phyloP scores from a whole-genome alignment of 305 asterid species.

The Plantago coronopus region DNA sequence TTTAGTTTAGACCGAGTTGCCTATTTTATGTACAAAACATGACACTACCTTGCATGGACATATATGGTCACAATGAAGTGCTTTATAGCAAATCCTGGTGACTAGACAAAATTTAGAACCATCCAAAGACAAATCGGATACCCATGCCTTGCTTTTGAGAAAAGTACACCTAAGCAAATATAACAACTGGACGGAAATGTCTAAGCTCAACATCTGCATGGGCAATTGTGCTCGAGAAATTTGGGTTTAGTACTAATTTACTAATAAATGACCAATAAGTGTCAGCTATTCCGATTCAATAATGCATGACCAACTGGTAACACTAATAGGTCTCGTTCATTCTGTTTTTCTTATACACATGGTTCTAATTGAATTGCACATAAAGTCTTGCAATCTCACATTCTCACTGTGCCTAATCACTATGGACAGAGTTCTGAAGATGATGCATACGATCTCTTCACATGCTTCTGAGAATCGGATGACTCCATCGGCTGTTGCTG shows the following conservation, averaged over 20 bases:
- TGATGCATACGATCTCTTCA: constrained; percentile 82
- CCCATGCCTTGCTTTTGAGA: not conserved
- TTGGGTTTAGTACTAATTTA: no score
- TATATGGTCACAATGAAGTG: no score
- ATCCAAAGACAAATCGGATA: no score
- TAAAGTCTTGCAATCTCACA: constrained; percentile 23
- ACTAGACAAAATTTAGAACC: no score
- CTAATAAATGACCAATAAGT: not conserved
- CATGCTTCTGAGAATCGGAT: constrained; percentile 85
- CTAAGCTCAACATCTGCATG: not conserved
- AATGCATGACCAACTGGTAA: not conserved
- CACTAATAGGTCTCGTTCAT: not conserved
- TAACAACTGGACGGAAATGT: not conserved
- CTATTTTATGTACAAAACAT: not conserved
- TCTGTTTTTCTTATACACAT: constrained; percentile 17
- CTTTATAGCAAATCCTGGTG: no score
- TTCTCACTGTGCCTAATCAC: constrained; percentile 24
- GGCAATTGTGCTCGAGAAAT: no score
- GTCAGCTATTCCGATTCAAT: constrained; percentile 1
- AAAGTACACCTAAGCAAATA: not conserved
- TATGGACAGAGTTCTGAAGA: constrained; percentile 67
- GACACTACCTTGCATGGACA: not conserved
- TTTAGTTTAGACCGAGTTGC: no score
- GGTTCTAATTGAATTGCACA: constrained; percentile 16
- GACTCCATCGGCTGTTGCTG: constrained; percentile 97